Evolutionary conservation across 2,329 filamentous ascomycete genomes (phyloP).

Genomic region (Blastomyces percursus): DNA sequence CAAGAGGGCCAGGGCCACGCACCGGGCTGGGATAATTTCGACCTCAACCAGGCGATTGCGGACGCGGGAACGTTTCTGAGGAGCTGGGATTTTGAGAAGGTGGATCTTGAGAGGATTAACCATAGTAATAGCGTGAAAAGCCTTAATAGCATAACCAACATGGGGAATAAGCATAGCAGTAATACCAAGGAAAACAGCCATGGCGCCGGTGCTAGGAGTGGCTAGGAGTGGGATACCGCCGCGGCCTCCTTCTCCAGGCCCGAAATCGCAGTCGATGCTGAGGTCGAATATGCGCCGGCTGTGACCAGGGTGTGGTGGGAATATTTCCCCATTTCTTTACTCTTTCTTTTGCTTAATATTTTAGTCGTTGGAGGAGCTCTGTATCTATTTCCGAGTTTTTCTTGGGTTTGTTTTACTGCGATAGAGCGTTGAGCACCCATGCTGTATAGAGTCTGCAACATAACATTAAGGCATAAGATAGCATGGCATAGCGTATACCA

Average conservation of each 20-base stretch:
- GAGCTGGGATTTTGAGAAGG: constrained; percentile 32
- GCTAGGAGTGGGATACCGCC: not conserved
- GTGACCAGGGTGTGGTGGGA: not conserved
- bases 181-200: not conserved
- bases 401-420: not conserved
- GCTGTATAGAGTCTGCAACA: not conserved
- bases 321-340: not conserved
- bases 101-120: constrained; percentile 16
- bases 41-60: constrained; percentile 35
- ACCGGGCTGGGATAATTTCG: constrained; percentile 26
- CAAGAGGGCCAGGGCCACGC: constrained; percentile 27
- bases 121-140: not conserved
- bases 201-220: not conserved
- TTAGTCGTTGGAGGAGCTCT: not conserved
- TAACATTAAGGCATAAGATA: not conserved
- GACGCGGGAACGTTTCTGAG: constrained; percentile 37
- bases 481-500: not conserved
- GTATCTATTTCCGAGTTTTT: not conserved
- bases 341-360: not conserved
- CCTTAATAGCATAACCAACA: not conserved
- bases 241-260: constrained; percentile 8
- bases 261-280: not conserved
- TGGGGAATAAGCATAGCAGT: not conserved
- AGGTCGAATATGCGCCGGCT: not conserved
- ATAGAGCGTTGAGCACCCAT: not conserved